Evolutionary conservation across 495 filamentous ascomycete genomes (phyloP), one percentile per base, ranked within the genome.

Genomic region (Aspergillus baeticus): DNA sequence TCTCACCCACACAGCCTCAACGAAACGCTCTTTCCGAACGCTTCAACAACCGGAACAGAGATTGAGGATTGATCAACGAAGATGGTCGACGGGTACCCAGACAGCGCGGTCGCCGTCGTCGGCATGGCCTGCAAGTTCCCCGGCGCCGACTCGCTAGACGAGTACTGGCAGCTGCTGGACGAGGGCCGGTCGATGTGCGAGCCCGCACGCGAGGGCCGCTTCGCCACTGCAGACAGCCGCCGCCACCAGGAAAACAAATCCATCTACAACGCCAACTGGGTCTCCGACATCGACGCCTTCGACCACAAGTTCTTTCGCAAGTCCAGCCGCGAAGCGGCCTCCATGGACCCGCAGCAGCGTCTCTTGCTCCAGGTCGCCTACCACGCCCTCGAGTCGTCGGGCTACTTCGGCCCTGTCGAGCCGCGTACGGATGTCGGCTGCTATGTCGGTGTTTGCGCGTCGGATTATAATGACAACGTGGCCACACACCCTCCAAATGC

Each of bases 291-390:
- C 11, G 64, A 66, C 26, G 56, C 50, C 8, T 74, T 69, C 31
- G 67, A 69, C 31, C 57, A 68, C 43, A 23, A 43, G 2, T 69
- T 69, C 50, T 69, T 69, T 55, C 51, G 70, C 61, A 21, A 49
- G 62, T 2, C 60, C 37, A 7, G n/a, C 10, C 39, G 39, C 49
- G 75, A 86, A 66, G 73, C 81, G 55, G 59, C 53, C 10, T 37
- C 61, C 14, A 69, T 76, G 35, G 74, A 77, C 36, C 74, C 74
- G 0, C 73, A 77, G 37, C 74, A 77, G 17, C 66, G 72, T 10
- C 57, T 83, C 14, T 66, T 81, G 4, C 68, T 87, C 1, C 82
- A 86, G 60, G 66, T 69, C 3, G 74, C 76, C 10, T 87, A 83
- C 31, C 81, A 85, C 55, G 77, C 74, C 0, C 58, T 86, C 4